Conservation (phyloP, 1,284 basidiomycete species). For the Ceratobasidium sp. region DNA sequence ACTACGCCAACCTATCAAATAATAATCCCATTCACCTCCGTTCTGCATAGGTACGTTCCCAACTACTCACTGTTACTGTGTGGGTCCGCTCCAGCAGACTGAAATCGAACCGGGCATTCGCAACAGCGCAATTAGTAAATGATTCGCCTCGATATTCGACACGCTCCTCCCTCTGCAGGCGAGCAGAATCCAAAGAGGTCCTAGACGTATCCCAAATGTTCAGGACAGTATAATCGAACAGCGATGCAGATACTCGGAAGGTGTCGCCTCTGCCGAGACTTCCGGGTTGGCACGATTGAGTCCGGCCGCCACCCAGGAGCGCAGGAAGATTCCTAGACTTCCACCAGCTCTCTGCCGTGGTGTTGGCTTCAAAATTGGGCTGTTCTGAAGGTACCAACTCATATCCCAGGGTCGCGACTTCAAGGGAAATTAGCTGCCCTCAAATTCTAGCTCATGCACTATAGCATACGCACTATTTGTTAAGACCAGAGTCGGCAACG, state of each 20-base stretch:
- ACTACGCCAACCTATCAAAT: constrained; percentile 11
- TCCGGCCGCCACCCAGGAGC: not conserved
- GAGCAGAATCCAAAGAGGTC: too few relatives aligned
- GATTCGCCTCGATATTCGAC: constrained; percentile 19
- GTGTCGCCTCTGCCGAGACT: constrained; percentile 12
- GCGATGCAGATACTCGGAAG: constrained; percentile 16
- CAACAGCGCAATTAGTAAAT: constrained; percentile 3
- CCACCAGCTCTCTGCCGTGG: not conserved
- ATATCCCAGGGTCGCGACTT: constrained; percentile 14
- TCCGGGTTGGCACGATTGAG: not conserved
- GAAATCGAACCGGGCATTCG: constrained; percentile 16
- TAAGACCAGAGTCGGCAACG: not conserved
- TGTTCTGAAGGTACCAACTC: constrained; percentile 30
- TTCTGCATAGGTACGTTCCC: too few relatives aligned
- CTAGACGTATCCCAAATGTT: constrained; percentile 9
- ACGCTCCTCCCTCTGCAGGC: not conserved
- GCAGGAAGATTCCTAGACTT: not conserved
- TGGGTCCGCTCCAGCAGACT: constrained; percentile 26
- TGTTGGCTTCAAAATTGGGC: not conserved
- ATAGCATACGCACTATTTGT: not conserved
- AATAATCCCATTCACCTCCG: not conserved
- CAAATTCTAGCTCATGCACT: not conserved
- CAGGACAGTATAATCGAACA: constrained; percentile 31
- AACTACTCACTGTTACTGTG: constrained; percentile 19
- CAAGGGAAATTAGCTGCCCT: not conserved